Percentiles rank a stretch among this genome's conserved stretches.
phyloP scores from a whole-genome alignment of 2,329 filamentous ascomycete species.

The Aspergillus brasiliensis region DNA sequence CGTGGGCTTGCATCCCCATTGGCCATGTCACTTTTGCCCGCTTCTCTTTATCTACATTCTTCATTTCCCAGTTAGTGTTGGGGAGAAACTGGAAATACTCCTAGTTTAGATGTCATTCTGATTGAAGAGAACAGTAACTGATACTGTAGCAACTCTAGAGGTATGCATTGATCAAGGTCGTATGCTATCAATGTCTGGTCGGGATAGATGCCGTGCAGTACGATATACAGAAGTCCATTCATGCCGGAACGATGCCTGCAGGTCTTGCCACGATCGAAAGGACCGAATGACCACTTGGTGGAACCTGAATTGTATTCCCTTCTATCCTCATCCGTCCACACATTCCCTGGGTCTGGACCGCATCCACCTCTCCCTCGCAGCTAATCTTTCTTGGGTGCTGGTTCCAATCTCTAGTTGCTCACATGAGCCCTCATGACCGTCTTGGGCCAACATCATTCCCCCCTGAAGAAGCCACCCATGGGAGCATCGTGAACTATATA shows the following conservation, averaged over 20 bases:
- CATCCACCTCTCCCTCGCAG: conserved; percentile 12
- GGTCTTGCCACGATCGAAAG: conserved; percentile 14
- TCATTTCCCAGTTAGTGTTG: neutral
- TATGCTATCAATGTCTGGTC: neutral
- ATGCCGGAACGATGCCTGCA: neutral
- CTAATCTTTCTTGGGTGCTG: conserved; percentile 8
- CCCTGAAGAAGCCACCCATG: neutral
- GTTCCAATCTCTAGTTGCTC: conserved; percentile 18
- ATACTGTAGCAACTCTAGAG: neutral
- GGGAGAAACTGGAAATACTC: neutral
- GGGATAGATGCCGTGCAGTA: neutral
- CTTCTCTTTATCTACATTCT: neutral
- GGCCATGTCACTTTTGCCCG: neutral
- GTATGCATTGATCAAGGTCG: neutral
- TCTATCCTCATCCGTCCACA: conserved; percentile 5
- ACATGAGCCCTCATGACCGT: conserved; percentile 23
- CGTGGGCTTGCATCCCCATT: neutral
- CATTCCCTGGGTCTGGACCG: conserved; percentile 17
- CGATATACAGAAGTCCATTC: neutral
- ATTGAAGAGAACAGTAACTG: neutral
- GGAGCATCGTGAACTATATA: conserved; percentile 21
- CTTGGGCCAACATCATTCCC: conserved; percentile 1
- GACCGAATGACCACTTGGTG: conserved; percentile 19
- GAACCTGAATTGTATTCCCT: neutral
- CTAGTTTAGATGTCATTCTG: neutral